Percentiles rank a stretch among this genome's conserved stretches.
These are phyloP conservation scores for Carallia pectinifolia DNA, from an alignment of 345 rosid genomes.

Conservation along the genomic window DNA sequence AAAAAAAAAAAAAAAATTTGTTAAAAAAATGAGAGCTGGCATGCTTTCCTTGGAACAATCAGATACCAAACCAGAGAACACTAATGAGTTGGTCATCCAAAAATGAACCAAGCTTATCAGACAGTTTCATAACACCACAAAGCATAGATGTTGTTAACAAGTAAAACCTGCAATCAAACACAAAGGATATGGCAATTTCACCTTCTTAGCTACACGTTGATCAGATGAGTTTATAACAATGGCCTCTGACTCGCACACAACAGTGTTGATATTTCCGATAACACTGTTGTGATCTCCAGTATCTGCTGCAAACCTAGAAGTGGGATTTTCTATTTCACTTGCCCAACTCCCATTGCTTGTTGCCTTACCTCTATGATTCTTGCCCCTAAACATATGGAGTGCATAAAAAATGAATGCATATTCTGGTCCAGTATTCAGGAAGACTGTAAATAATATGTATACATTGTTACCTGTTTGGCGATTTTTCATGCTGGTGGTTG, in stretches of 20 bases:
- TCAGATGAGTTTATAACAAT: slow-evolving; percentile 31
- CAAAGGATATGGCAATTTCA: slow-evolving; percentile 28
- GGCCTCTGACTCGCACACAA: slow-evolving; percentile 44
- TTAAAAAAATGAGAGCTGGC: background rate
- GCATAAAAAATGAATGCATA: background rate
- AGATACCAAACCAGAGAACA: background rate
- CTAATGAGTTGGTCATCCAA: background rate
- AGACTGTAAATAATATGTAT: background rate
- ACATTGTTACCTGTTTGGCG: slow-evolving; percentile 51
- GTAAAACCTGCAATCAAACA: background rate
- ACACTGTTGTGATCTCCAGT: slow-evolving; percentile 37
- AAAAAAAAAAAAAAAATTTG: background rate
- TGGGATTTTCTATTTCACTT: slow-evolving; percentile 42
- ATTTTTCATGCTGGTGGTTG: slow-evolving; percentile 43
- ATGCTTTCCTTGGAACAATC: background rate
- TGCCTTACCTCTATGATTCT: slow-evolving; percentile 44
- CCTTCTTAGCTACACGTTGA: slow-evolving; percentile 44
- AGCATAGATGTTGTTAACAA: background rate
- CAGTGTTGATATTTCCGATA: slow-evolving; percentile 42
- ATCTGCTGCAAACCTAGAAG: slow-evolving; percentile 42
- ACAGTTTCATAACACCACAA: background rate
- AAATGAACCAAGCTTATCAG: background rate
- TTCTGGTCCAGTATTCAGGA: slow-evolving; percentile 1
- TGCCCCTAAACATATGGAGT: slow-evolving; percentile 21
- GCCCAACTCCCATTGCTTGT: slow-evolving; percentile 42